These are phyloP conservation scores for Hexamita inflata DNA, from an alignment of 208 protist species.

Conservation along the genomic window DNA sequence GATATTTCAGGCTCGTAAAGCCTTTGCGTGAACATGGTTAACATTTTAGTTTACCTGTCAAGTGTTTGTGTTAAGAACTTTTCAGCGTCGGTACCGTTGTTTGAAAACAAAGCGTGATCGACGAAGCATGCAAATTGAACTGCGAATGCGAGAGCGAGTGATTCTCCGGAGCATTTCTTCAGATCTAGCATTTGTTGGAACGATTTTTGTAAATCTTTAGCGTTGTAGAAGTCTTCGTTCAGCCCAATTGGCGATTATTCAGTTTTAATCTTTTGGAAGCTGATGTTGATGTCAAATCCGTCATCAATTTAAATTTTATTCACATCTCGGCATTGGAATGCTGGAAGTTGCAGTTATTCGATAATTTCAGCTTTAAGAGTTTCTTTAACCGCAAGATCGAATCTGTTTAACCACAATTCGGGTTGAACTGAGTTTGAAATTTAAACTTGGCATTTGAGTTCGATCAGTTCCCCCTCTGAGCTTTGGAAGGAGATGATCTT, in stretches of 20 bases:
- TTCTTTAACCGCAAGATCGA: constrained; percentile 2
- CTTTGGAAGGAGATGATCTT: background rate
- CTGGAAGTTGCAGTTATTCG: background rate
- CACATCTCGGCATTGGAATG: background rate
- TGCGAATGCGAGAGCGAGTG: background rate
- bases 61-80: background rate
- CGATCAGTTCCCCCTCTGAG: background rate
- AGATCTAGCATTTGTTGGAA: background rate
- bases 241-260: too few relatives aligned
- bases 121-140: background rate
- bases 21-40: background rate
- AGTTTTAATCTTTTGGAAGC: background rate
- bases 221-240: too few relatives aligned
- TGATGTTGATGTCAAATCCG: background rate
- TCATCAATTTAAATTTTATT: background rate
- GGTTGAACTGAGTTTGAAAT: background rate
- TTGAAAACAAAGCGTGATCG: background rate
- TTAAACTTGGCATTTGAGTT: background rate
- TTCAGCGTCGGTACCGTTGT: background rate
- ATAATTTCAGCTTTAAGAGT: background rate
- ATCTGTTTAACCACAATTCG: constrained; percentile 9
- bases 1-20: background rate
- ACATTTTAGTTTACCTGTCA: background rate
- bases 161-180: background rate
- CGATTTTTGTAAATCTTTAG: background rate